Base-by-base conservation (phyloP, 2,329 filamentous ascomycete genomes). In the Cercospora janseana region DNA sequence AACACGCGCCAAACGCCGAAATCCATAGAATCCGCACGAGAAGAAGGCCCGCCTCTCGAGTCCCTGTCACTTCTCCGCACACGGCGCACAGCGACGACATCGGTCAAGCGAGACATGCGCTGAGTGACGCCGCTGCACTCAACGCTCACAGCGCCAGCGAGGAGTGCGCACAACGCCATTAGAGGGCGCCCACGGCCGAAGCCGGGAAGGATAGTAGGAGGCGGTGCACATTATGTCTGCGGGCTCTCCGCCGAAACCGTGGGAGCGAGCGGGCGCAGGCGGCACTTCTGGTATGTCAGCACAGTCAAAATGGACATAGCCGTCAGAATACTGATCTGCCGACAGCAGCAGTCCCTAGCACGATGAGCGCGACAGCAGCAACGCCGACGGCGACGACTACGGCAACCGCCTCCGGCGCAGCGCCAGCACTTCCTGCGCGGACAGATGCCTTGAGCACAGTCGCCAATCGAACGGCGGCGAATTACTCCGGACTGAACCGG, bases 231-330 rank as follows among this genome's bases (percentile, higher is more conserved):
- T 24, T 23, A 53, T 53, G 50, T 53, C 50, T 42, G 45, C 38
- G 28, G 50, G 45, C 38, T 96, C 92, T 70, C 93, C 93, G 67
- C 93, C 93, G 49, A 98, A 98, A 74, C 93, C 93, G 38, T 98
- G 93, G 93, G 93, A 98, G 75, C 82, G 86, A 70, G 80, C 85
- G 59, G 86, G 85, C 71, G 80, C 81, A 55, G 76, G 71, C 51
- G 62, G 59, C 42, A 62, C 61, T 32, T 62, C 63, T 23, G 54
- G 54, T 54, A 48, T 35, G 48, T 55, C 53, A 21, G 26, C 10
- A 29, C n/a, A 9, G 15, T 13, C 37, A 56, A 46, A 37, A 51
- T 31, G 15, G 48, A 46, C 43, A 56, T 52, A 5, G 37, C 23
- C 6, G 18, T 21, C 24, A 24, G 12, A 8, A 32, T 24, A 57